A percentile compares a stretch with the other conserved stretches of the same genome.
These are phyloP conservation scores for Chlorella sp. DNA, from an alignment of 139 green algal genomes.

Conservation along the genomic window DNA sequence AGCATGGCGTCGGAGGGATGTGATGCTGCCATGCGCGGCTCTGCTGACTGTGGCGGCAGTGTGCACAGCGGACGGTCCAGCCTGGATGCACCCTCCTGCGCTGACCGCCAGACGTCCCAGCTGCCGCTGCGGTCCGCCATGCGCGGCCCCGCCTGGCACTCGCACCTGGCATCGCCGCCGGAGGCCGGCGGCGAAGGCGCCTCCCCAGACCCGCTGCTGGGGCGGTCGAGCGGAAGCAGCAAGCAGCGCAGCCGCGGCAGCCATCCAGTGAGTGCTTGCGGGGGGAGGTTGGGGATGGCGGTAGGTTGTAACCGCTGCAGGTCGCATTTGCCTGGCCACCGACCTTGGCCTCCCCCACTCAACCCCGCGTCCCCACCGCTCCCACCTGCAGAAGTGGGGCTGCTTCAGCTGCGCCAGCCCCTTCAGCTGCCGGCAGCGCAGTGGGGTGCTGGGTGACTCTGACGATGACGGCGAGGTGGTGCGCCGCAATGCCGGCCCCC, in stretches of 20 bases:
- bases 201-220: constrained; percentile 17
- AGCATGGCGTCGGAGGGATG: background rate
- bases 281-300: no score
- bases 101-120: constrained; percentile 17
- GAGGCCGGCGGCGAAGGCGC: background rate
- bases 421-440: constrained; percentile 19
- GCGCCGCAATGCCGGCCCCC: constrained; percentile 4
- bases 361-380: background rate
- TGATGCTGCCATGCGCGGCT: background rate
- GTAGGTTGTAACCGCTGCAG: no score
- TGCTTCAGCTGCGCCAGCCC: constrained; percentile 37
- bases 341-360: background rate
- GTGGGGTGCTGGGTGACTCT: background rate
- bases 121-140: constrained; percentile 19
- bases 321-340: background rate
- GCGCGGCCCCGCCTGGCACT: constrained; percentile 3
- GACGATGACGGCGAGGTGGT: constrained; percentile 15
- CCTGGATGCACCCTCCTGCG: constrained; percentile 27
- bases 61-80: background rate
- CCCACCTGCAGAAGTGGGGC: constrained; percentile 5
- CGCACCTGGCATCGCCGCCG: constrained; percentile 7
- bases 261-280: background rate
- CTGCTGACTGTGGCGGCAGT: background rate
- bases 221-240: background rate
- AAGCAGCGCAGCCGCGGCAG: constrained; percentile 6